These are phyloP conservation scores for Liquidambar formosana DNA, from an alignment of 164 flowering plant species.

Conservation along the genomic window DNA sequence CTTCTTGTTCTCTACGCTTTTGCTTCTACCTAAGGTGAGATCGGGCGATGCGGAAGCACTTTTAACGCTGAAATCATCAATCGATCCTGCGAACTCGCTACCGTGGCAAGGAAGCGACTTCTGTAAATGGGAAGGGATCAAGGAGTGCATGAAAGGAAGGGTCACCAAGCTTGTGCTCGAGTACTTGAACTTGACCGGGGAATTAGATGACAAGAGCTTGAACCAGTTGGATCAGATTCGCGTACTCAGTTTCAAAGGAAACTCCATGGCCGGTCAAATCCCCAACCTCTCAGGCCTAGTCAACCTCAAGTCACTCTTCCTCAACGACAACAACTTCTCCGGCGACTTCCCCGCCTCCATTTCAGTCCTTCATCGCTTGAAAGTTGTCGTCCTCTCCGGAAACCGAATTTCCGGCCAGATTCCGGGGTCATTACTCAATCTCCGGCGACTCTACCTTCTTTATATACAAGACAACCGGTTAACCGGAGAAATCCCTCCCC, in stretches of 20 bases:
- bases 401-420: slow-evolving; percentile 72
- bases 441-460: slow-evolving; percentile 52
- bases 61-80: slow-evolving; percentile 36
- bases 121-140: slow-evolving; percentile 75
- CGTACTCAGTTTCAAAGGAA: slow-evolving; percentile 76
- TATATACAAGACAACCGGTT: slow-evolving; percentile 59
- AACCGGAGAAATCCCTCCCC: slow-evolving; percentile 61
- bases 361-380: slow-evolving; percentile 61
- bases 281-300: slow-evolving; percentile 64
- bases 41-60: slow-evolving; percentile 54
- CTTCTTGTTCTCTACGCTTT: slow-evolving; percentile 6
- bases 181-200: slow-evolving; percentile 51
- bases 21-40: slow-evolving; percentile 18
- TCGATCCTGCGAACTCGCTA: slow-evolving; percentile 49
- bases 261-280: slow-evolving; percentile 66
- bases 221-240: slow-evolving; percentile 75
- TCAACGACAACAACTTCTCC: slow-evolving; percentile 62
- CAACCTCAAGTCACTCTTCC: slow-evolving; percentile 75
- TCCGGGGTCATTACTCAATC: slow-evolving; percentile 40
- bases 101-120: slow-evolving; percentile 40
- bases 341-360: slow-evolving; percentile 72
- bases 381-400: slow-evolving; percentile 52
- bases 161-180: slow-evolving; percentile 80
- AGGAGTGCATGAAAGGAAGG: slow-evolving; percentile 64
- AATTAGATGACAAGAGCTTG: slow-evolving; percentile 40